A percentile compares a stretch with the other conserved stretches of the same genome.
phyloP scores from a whole-genome alignment of 768 basidiomycete genomes.

The Termitomyces heimii region DNA sequence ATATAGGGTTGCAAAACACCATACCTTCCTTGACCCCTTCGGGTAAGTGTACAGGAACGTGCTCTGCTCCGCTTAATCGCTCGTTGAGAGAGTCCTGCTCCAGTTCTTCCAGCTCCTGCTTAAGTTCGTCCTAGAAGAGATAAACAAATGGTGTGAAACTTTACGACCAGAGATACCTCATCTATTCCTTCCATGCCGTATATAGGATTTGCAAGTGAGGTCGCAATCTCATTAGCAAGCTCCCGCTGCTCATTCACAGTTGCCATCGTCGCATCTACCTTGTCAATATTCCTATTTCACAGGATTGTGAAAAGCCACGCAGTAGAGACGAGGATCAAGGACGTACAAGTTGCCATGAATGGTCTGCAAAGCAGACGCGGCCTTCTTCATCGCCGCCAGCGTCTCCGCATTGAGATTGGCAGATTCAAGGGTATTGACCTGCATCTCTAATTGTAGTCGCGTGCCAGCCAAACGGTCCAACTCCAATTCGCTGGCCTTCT shows the following conservation, averaged over 20 bases:
- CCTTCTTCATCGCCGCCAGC: constrained; percentile 96
- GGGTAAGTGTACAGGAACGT: constrained; percentile 84
- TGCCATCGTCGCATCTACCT: constrained; percentile 88
- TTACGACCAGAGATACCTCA: constrained; percentile 47
- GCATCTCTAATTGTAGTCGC: constrained; percentile 89
- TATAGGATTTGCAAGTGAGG: constrained; percentile 73
- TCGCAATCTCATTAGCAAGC: constrained; percentile 87
- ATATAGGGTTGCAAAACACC: constrained; percentile 14
- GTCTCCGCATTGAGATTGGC: constrained; percentile 98
- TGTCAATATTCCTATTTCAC: constrained; percentile 63
- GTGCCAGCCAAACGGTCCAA: constrained; percentile 81
- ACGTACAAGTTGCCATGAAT: constrained; percentile 90
- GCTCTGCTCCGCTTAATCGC: constrained; percentile 79
- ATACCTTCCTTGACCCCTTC: constrained; percentile 51
- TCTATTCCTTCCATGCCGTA: constrained; percentile 50
- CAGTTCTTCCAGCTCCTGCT: constrained; percentile 74
- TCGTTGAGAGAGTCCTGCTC: constrained; percentile 88
- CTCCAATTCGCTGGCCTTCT: constrained; percentile 86
- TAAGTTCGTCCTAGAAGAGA: constrained; percentile 60
- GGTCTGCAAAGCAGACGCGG: constrained; percentile 78
- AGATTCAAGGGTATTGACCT: constrained; percentile 94
- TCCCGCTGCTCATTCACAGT: constrained; percentile 87
- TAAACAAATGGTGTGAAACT: constrained; percentile 8
- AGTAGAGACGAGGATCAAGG: background rate
- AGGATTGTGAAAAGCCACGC: background rate